Evolutionary conservation across 192 early-diverging fungal species (phyloP), one percentile per base, ranked within the genome.

Genomic region (Podila epicladia): DNA sequence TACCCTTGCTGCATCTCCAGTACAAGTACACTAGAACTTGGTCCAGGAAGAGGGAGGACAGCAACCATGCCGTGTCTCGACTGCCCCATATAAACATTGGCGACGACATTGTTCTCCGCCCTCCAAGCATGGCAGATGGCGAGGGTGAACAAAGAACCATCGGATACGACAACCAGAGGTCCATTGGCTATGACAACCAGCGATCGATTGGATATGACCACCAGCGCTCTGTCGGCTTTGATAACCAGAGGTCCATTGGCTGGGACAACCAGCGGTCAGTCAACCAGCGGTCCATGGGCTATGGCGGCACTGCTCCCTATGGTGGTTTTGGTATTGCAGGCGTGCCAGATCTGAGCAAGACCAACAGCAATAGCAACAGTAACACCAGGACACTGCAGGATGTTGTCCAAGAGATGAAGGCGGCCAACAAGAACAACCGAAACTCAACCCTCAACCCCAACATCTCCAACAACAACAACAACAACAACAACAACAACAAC

Each of bases 1-100:
- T 96, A 11, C 91, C 92, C 5, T 67, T 97, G 50, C 88, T 96
- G 31, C 87, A 93, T 48, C 84, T 94, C 20, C 70, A 80, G 57
- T 80, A 80, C 66, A 80, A 80, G 49, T 80, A 80, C 66, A 80
- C 77, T 0, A 37, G 77, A 26, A 80, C 77, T 2, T 80, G 77
- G 77, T 80, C 77, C 31, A 68, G 77, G 19, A 80, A 80, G 41
- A 70, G 77, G 15, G 77, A 80, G 38, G 77, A 80, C 15, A 59
- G 53, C 48, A 80, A 80, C 67, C 77, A 80, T 61, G 77, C 77
- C 2, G 77, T 80, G 3, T 45, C 77, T 3, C 55, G 77, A 4
- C 29, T 80, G 22, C 77, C 77, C 26, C 77, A 80, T 65, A 80
- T 80, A 67, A 80, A 80, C 58, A 73, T 80, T 69, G 77, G 77